These are phyloP conservation scores for Colletotrichum sp. DNA, from an alignment of 2,329 filamentous ascomycete genomes.

Conservation along the genomic window DNA sequence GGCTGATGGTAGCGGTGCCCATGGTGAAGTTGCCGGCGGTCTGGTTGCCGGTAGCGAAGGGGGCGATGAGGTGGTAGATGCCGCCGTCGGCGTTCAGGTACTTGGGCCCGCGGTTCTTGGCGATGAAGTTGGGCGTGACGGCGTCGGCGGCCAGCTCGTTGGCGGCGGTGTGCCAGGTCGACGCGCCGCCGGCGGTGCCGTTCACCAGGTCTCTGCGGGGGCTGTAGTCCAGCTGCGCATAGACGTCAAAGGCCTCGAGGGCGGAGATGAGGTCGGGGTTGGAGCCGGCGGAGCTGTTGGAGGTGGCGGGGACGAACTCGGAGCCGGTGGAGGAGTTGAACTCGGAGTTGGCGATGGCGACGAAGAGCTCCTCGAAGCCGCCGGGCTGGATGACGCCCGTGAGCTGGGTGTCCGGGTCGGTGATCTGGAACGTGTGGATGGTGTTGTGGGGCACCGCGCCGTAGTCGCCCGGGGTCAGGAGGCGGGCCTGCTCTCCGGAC, in stretches of 20 bases:
- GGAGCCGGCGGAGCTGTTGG: constrained; percentile 20
- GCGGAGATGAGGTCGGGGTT: constrained; percentile 33
- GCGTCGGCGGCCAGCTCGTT: constrained; percentile 35
- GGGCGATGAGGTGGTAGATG: constrained; percentile 46
- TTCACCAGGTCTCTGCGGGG: constrained; percentile 45
- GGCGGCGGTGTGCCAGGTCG: constrained; percentile 41
- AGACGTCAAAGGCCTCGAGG: constrained; percentile 47
- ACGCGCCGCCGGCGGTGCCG: constrained; percentile 37
- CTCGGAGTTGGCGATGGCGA: constrained; percentile 30
- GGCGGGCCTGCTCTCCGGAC: constrained; percentile 38
- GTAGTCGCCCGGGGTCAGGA: constrained; percentile 49
- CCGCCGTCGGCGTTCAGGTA: constrained; percentile 41
- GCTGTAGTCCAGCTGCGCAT: constrained; percentile 41
- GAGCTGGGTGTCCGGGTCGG: constrained; percentile 52
- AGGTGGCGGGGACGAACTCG: constrained; percentile 24
- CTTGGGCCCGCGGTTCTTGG: constrained; percentile 50
- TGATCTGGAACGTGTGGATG: constrained; percentile 51
- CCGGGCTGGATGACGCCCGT: constrained; percentile 49
- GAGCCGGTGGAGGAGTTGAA: constrained; percentile 36
- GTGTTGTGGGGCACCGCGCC: constrained; percentile 49
- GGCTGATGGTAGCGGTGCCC: constrained; percentile 43
- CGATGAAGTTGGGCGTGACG: constrained; percentile 44
- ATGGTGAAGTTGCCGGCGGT: constrained; percentile 46
- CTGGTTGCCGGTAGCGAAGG: constrained; percentile 44
- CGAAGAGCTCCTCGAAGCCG: constrained; percentile 53